A percentile compares a stretch with the other conserved stretches of the same genome.
These are phyloP conservation scores for Omphalotus olearius DNA, from an alignment of 1,284 basidiomycete species.

Conservation along the genomic window DNA sequence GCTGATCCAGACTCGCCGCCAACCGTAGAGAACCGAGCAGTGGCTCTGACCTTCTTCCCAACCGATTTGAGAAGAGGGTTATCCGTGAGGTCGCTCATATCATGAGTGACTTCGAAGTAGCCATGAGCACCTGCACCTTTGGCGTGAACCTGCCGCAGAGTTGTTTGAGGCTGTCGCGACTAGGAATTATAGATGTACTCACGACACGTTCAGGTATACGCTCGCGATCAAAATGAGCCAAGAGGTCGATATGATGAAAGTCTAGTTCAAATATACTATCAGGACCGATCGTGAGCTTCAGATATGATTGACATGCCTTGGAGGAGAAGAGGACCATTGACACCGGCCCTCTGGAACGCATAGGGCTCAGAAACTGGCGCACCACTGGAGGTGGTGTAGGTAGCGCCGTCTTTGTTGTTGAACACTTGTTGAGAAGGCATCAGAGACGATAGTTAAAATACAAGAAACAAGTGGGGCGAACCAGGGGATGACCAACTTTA, in stretches of 20 bases:
- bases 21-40: slow-evolving; percentile 85
- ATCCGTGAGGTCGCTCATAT: slow-evolving; percentile 76
- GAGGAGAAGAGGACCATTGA: slow-evolving; percentile 77
- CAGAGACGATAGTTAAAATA: slow-evolving; percentile 1
- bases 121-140: slow-evolving; percentile 91
- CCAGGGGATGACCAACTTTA: neutral
- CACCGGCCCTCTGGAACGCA: slow-evolving; percentile 72
- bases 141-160: slow-evolving; percentile 61
- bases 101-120: slow-evolving; percentile 84
- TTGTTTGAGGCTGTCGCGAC: neutral
- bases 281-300: slow-evolving; percentile 1
- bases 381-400: slow-evolving; percentile 86
- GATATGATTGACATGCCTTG: slow-evolving; percentile 51
- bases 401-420: slow-evolving; percentile 48
- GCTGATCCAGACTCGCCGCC: slow-evolving; percentile 86
- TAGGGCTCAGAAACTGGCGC: slow-evolving; percentile 72
- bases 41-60: slow-evolving; percentile 68
- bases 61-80: slow-evolving; percentile 69
- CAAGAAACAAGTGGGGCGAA: neutral
- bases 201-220: slow-evolving; percentile 94
- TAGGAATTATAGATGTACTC: slow-evolving; percentile 23
- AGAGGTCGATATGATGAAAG: slow-evolving; percentile 85
- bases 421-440: slow-evolving; percentile 69
- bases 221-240: slow-evolving; percentile 91
- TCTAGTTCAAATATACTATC: slow-evolving; percentile 36